These are phyloP conservation scores for Rusavskia elegans DNA, from an alignment of 495 filamentous ascomycete species.

Conservation along the genomic window DNA sequence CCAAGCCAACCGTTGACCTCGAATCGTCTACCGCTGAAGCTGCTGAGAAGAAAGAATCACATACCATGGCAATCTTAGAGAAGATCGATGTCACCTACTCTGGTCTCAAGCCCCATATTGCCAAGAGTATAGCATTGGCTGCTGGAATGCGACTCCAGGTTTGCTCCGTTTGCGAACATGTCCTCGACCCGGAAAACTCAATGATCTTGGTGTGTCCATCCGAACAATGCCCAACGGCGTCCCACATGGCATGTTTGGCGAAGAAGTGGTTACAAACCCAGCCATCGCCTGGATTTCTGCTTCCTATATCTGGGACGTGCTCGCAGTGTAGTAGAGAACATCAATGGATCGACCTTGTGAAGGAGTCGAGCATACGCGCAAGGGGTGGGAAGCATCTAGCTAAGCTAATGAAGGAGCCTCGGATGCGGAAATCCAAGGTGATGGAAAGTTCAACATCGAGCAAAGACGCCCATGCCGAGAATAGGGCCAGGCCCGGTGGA, in stretches of 20 bases:
- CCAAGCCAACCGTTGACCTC: background rate
- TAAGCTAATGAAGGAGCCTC: slow-evolving; percentile 43
- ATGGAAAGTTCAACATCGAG: slow-evolving; percentile 1
- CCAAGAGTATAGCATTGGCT: slow-evolving; percentile 52
- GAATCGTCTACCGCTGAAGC: background rate
- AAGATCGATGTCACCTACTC: slow-evolving; percentile 48
- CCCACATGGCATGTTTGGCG: slow-evolving; percentile 68
- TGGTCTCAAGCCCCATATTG: slow-evolving; percentile 47
- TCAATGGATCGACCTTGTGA: slow-evolving; percentile 64
- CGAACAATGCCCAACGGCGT: slow-evolving; percentile 43
- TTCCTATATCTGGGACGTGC: slow-evolving; percentile 43
- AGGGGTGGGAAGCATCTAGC: slow-evolving; percentile 51
- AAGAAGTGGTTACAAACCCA: slow-evolving; percentile 21
- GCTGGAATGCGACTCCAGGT: slow-evolving; percentile 36
- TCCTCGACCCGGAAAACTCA: slow-evolving; percentile 29
- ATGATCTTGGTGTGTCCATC: slow-evolving; percentile 57
- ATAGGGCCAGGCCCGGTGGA: too few species aligned
- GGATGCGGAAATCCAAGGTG: slow-evolving; percentile 11
- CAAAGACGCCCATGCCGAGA: too few species aligned
- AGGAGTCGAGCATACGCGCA: slow-evolving; percentile 56
- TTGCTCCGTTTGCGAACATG: slow-evolving; percentile 48
- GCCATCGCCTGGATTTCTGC: slow-evolving; percentile 43
- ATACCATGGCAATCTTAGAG: background rate
- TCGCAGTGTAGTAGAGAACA: slow-evolving; percentile 48
- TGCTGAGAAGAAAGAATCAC: too few species aligned